Percentiles rank a stretch among this genome's conserved stretches.
Conservation (phyloP, 805 yeast species). For the Cyberlindnera bimundalis region DNA sequence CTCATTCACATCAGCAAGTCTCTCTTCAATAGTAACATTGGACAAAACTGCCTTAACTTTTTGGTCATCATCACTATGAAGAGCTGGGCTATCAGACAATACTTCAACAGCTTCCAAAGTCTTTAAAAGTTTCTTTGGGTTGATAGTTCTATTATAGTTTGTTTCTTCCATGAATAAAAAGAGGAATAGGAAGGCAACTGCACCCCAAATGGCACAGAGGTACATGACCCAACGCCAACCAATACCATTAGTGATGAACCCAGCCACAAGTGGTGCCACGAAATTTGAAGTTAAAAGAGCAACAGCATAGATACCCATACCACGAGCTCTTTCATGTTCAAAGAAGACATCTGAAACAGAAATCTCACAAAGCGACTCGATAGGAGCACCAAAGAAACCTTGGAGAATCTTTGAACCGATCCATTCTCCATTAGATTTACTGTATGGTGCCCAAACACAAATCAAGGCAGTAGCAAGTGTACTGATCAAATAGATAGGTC, state of each 20-base stretch:
- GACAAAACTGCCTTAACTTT: constrained; percentile 15
- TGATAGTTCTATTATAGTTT: constrained; percentile 36
- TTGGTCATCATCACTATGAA: constrained; percentile 8
- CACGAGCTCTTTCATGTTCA: constrained; percentile 48
- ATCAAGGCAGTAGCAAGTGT: constrained; percentile 37
- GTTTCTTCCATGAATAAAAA: constrained; percentile 54
- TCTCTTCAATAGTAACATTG: constrained; percentile 9
- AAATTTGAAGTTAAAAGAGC: constrained; percentile 53
- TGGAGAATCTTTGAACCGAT: constrained; percentile 36
- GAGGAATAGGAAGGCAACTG: constrained; percentile 36
- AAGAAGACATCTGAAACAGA: constrained; percentile 47
- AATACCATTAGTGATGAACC: constrained; percentile 46
- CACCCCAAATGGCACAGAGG: constrained; percentile 46
- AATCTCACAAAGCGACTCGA: constrained; percentile 48
- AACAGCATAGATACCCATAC: constrained; percentile 47
- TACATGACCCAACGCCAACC: constrained; percentile 54
- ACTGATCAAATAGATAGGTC: constrained; percentile 42
- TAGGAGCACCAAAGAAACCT: constrained; percentile 38
- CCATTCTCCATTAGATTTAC: constrained; percentile 35
- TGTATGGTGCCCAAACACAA: constrained; percentile 41
- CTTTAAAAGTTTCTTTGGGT: constrained; percentile 9
- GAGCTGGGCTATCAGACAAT: constrained; percentile 8
- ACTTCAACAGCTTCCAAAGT: constrained; percentile 15
- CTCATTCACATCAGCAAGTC: constrained; percentile 24
- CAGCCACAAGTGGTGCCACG: constrained; percentile 59